These are phyloP conservation scores for Geopyxis carbonaria DNA, from an alignment of 495 filamentous ascomycete genomes.

Conservation along the genomic window DNA sequence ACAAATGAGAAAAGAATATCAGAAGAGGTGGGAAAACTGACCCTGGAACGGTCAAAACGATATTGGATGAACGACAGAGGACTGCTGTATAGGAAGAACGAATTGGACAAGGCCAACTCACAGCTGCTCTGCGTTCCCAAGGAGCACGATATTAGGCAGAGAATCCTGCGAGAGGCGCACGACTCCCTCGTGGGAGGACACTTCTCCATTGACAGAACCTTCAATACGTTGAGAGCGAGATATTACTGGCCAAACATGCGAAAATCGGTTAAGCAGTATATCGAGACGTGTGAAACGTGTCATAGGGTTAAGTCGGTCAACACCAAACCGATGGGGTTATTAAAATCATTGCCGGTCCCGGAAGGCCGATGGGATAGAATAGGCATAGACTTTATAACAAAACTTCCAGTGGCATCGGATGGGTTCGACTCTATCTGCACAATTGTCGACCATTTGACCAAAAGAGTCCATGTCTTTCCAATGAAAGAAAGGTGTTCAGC, in stretches of 20 bases:
- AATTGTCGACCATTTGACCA: conserved; percentile 5
- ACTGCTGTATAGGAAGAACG: no score
- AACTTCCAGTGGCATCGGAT: background rate
- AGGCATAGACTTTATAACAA: conserved; percentile 7
- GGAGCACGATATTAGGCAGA: background rate
- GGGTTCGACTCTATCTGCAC: conserved; percentile 2
- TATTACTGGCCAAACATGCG: conserved; percentile 4
- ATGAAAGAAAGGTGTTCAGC: background rate
- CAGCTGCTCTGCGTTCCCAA: conserved; percentile 2
- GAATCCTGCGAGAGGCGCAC: background rate
- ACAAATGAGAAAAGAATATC: no score
- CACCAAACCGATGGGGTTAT: background rate
- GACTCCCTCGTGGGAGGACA: conserved; percentile 3
- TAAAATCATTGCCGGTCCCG: background rate
- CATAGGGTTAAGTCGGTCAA: background rate
- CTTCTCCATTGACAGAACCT: conserved; percentile 1
- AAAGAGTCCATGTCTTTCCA: background rate
- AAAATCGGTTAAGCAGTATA: conserved; percentile 2
- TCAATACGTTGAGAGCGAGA: background rate
- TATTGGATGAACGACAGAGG: no score
- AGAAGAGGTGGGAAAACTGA: no score
- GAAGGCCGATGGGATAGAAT: conserved; percentile 2
- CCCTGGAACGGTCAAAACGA: no score
- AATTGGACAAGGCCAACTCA: no score
- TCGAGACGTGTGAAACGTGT: conserved; percentile 1